Conservation (phyloP, 2,329 filamentous ascomycete genomes). For the Sarocladiaceae sp. region DNA sequence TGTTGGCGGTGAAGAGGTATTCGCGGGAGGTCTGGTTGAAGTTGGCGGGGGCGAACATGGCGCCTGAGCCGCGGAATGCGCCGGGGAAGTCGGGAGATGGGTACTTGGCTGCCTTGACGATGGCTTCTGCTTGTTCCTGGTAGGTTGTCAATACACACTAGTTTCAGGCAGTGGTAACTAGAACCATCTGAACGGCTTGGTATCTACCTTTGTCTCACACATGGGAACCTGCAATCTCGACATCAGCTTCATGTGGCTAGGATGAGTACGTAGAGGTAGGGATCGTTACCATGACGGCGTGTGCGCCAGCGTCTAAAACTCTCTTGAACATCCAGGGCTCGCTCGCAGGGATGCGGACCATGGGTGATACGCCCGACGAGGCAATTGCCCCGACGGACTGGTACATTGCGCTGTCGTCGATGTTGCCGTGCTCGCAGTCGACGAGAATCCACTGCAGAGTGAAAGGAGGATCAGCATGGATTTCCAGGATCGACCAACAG, state of each 20-base stretch:
- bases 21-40: constrained; percentile 22
- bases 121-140: constrained; percentile 19
- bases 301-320: constrained; percentile 23
- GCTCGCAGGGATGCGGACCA: constrained; percentile 29
- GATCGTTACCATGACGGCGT: constrained; percentile 21
- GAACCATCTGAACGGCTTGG: neutral
- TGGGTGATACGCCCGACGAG: constrained; percentile 24
- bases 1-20: constrained; percentile 19
- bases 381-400: constrained; percentile 38
- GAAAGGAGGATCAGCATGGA: neutral
- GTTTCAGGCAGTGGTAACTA: neutral
- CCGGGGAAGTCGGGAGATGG: constrained; percentile 16
- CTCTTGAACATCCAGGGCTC: constrained; percentile 26
- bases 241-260: too few species aligned
- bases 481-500: too few species aligned
- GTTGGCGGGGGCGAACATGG: constrained; percentile 22
- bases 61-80: constrained; percentile 21
- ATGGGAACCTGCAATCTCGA: constrained; percentile 15
- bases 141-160: neutral
- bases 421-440: constrained; percentile 37
- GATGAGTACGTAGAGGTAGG: too few species aligned
- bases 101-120: constrained; percentile 21
- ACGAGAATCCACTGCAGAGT: constrained; percentile 45
- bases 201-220: constrained; percentile 17
- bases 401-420: constrained; percentile 36